These are phyloP conservation scores for Quercus wislizeni DNA, from an alignment of 306 rosid species.

Conservation along the genomic window DNA sequence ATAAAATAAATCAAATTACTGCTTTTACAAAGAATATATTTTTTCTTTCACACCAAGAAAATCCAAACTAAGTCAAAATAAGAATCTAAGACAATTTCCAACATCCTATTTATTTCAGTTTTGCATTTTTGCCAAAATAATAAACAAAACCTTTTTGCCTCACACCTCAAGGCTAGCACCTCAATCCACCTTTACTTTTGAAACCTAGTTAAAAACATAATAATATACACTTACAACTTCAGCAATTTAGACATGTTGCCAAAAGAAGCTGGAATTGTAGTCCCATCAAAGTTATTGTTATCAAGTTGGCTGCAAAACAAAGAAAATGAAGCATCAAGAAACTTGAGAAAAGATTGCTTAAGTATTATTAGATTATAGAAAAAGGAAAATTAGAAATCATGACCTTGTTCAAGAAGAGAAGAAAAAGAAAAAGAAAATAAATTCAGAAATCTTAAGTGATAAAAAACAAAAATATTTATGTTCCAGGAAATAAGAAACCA, in stretches of 20 bases:
- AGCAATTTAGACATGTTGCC: constrained; percentile 49
- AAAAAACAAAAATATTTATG: not conserved
- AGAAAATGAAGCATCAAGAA: constrained; percentile 9
- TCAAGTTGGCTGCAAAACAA: constrained; percentile 81
- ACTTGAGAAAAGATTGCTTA: constrained; percentile 5
- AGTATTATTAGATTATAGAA: not conserved
- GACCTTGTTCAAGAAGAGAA: not conserved
- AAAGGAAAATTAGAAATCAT: not conserved
- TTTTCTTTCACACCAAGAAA: too few species aligned
- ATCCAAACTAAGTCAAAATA: too few species aligned
- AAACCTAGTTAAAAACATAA: constrained; percentile 9
- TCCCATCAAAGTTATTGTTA: constrained; percentile 75
- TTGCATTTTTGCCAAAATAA: not conserved
- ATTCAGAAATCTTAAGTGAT: constrained; percentile 1
- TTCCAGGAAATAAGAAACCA: constrained; percentile 25
- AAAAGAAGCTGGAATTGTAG: constrained; percentile 62
- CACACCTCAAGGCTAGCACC: not conserved
- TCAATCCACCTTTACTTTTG: constrained; percentile 2
- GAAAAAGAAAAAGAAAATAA: not conserved
- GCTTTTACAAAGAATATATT: too few species aligned
- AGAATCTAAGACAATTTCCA: too few species aligned
- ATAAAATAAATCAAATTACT: too few species aligned
- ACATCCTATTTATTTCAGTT: not conserved
- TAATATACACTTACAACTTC: constrained; percentile 66
- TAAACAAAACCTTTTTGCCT: not conserved